phyloP scores from a whole-genome alignment of 768 basidiomycete genomes.

The Phylloporus sp. region DNA sequence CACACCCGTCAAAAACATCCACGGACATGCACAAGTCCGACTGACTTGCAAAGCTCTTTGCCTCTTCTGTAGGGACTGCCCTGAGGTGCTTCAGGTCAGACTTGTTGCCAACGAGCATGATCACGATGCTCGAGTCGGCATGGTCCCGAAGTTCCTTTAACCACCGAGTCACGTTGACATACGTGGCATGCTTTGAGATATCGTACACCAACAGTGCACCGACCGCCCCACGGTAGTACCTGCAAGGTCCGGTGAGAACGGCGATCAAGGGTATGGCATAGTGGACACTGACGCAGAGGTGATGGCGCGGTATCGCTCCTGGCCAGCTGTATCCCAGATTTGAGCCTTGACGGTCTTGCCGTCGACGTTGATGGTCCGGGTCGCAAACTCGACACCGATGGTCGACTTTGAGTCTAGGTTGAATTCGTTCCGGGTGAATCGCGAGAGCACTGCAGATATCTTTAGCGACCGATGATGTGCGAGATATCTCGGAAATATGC shows the following conservation, averaged over 20 bases:
- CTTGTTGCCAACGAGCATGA: slow-evolving; percentile 98
- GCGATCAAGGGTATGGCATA: slow-evolving; percentile 1
- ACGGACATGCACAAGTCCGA: slow-evolving; percentile 24
- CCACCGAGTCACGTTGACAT: slow-evolving; percentile 92
- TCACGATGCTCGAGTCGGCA: slow-evolving; percentile 89
- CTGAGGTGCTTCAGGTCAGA: slow-evolving; percentile 97
- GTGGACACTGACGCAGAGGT: slow-evolving; percentile 75
- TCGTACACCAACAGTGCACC: slow-evolving; percentile 93
- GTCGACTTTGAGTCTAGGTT: slow-evolving; percentile 99
- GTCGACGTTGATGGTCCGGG: slow-evolving; percentile 92
- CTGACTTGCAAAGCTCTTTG: slow-evolving; percentile 82
- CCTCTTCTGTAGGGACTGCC: slow-evolving; percentile 97
- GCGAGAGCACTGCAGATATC: slow-evolving; percentile 77
- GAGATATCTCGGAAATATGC: background rate
- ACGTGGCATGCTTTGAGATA: slow-evolving; percentile 91
- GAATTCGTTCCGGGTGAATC: slow-evolving; percentile 99
- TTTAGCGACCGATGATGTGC: slow-evolving; percentile 4
- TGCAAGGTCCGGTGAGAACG: slow-evolving; percentile 25
- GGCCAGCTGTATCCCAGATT: slow-evolving; percentile 99
- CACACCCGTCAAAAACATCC: background rate
- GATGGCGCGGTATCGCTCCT: slow-evolving; percentile 96
- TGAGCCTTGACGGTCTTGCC: slow-evolving; percentile 97
- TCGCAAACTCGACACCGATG: slow-evolving; percentile 98
- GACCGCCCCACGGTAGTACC: slow-evolving; percentile 96
- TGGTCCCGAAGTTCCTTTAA: slow-evolving; percentile 96